Conservation (phyloP, 495 filamentous ascomycete species). For the Endocarpon pusillum region DNA sequence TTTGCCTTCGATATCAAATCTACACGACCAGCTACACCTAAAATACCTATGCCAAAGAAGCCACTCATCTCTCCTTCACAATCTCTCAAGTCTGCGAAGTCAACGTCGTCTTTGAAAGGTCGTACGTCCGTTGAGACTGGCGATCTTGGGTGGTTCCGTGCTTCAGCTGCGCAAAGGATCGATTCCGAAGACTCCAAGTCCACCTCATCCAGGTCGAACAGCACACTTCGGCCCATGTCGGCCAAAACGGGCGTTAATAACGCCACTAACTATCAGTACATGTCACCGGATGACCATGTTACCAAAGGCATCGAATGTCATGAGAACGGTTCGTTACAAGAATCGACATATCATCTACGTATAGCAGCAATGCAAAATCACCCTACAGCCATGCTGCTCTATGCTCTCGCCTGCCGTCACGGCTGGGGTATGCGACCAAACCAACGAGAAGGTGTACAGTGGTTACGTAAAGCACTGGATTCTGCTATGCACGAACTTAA, state of each 20-base stretch:
- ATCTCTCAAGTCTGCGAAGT: constrained; percentile 11
- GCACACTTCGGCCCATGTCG: constrained; percentile 42
- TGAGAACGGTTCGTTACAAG: constrained; percentile 65
- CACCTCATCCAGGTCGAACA: constrained; percentile 46
- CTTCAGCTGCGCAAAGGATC: constrained; percentile 9
- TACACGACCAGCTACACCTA: not conserved
- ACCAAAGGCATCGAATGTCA: constrained; percentile 76
- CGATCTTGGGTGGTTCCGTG: constrained; percentile 2
- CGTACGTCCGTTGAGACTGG: constrained; percentile 9
- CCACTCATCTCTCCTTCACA: constrained; percentile 27
- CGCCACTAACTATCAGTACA: constrained; percentile 25
- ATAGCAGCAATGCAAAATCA: constrained; percentile 72
- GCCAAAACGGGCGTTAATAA: constrained; percentile 20
- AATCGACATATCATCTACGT: constrained; percentile 90
- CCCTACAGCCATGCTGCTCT: constrained; percentile 87
- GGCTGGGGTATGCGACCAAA: constrained; percentile 96
- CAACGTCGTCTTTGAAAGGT: too few species aligned
- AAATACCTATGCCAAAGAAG: constrained; percentile 21
- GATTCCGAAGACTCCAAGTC: constrained; percentile 30
- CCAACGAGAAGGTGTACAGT: constrained; percentile 71
- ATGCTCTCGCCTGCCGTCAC: constrained; percentile 90
- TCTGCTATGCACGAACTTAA: constrained; percentile 66
- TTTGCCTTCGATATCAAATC: not conserved
- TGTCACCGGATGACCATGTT: constrained; percentile 74
- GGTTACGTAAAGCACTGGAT: constrained; percentile 80